Conservation (phyloP, 208 protist genomes). For the Trypanosoma melophagium region DNA sequence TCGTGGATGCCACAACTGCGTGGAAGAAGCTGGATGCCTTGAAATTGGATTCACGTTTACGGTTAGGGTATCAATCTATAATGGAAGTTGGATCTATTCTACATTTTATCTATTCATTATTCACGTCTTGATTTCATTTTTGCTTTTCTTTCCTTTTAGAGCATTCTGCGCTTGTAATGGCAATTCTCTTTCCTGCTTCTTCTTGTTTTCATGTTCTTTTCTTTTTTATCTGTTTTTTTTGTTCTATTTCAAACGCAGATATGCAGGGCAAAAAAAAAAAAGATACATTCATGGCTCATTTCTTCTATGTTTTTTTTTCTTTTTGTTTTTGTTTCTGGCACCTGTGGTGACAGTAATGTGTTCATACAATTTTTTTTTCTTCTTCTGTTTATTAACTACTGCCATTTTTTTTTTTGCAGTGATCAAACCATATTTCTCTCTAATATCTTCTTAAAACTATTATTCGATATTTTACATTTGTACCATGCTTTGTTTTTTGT, state of each 20-base stretch:
- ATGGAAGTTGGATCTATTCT: conserved; percentile 36
- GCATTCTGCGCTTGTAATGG: not conserved
- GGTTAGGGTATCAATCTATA: conserved; percentile 37
- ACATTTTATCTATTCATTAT: conserved; percentile 33
- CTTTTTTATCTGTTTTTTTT: not conserved
- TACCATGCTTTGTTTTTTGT: not conserved
- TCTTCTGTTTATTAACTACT: not conserved
- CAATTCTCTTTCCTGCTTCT: not conserved
- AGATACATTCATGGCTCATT: too few relatives aligned
- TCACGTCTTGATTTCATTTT: conserved; percentile 1
- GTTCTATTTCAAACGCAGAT: too few relatives aligned
- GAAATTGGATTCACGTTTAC: conserved; percentile 42
- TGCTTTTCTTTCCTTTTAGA: not conserved
- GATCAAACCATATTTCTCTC: too few relatives aligned
- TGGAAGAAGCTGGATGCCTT: conserved; percentile 56
- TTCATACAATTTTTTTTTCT: not conserved
- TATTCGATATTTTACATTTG: too few relatives aligned
- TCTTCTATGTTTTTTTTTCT: conserved; percentile 3
- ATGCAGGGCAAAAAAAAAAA: too few relatives aligned
- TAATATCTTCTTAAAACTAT: too few relatives aligned
- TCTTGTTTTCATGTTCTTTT: not conserved
- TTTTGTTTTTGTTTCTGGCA: not conserved
- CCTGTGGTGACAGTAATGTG: not conserved
- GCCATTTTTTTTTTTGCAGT: too few relatives aligned
- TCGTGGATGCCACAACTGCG: conserved; percentile 65